These are phyloP conservation scores for Melaleuca alternifolia DNA, from an alignment of 345 rosid species.

Conservation along the genomic window DNA sequence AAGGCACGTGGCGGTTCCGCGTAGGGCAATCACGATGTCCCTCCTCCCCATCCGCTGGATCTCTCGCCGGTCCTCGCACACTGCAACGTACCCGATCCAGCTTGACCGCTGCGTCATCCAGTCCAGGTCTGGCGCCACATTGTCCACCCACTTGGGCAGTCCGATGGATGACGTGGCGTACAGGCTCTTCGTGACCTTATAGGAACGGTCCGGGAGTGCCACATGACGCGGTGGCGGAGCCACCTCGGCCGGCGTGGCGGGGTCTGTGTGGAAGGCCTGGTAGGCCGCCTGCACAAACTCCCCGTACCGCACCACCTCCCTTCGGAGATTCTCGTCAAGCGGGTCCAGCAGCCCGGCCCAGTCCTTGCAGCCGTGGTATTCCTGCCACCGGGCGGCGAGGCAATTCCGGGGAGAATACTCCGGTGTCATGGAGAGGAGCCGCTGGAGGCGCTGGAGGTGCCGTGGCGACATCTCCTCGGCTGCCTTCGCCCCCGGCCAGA, in stretches of 20 bases:
- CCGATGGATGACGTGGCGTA: slow-evolving; percentile 86
- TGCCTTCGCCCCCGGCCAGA: slow-evolving; percentile 72
- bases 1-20: slow-evolving; percentile 89
- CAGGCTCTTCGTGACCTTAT: slow-evolving; percentile 63
- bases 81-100: slow-evolving; percentile 93
- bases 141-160: slow-evolving; percentile 77
- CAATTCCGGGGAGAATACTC: slow-evolving; percentile 83
- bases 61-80: slow-evolving; percentile 69
- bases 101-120: slow-evolving; percentile 97
- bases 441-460: slow-evolving; percentile 49
- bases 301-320: slow-evolving; percentile 54
- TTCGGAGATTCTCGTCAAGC: slow-evolving; percentile 52
- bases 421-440: slow-evolving; percentile 55
- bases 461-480: slow-evolving; percentile 81
- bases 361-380: slow-evolving; percentile 43
- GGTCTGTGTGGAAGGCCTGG: slow-evolving; percentile 59
- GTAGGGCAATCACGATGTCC: slow-evolving; percentile 77
- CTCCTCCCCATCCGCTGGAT: slow-evolving; percentile 96
- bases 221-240: slow-evolving; percentile 44
- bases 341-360: slow-evolving; percentile 57
- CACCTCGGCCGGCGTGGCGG: slow-evolving; percentile 33
- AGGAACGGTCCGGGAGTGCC: slow-evolving; percentile 54
- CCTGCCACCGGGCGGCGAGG: slow-evolving; percentile 74
- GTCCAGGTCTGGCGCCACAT: slow-evolving; percentile 70
- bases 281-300: slow-evolving; percentile 53